Base-by-base conservation (phyloP, 768 basidiomycete genomes). In the Auriscalpium microsporum region DNA sequence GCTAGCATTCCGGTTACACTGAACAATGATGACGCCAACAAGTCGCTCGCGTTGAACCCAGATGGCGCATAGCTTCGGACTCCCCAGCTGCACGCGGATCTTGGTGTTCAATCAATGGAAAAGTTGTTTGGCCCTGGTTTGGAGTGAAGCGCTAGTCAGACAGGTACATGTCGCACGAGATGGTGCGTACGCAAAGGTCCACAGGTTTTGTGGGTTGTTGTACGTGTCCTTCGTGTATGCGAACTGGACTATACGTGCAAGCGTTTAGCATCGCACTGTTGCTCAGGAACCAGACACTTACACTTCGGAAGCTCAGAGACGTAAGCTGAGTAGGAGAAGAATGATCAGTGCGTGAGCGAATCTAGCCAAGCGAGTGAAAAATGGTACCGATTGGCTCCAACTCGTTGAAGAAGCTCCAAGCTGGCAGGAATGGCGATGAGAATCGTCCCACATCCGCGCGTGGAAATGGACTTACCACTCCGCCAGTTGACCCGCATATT, bases 401-500 rank as follows among this genome's bases (percentile, higher is more conserved):
- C 58, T 71, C 68, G 51, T 71, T 61, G 40, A 68, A 53, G 61
- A 62, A 71, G 40, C 40, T 42, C 40, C 40, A 42, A 13, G 40
- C 40, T 42, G 17, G 69, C 68, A 46, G 36, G 2, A 28, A 42
- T 14, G 6, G 33, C 13, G 47, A 53, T 28, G 28, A 28, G 28
- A 28, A 28, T 28, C 7, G 28, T 28, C 2, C 28, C 28, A 28
- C 28, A 28, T 28, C 28, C 28, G 28, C 28, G 28, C 7, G 28
- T 28, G 5, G 28, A 28, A 28, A 37, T 40, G 34, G 14, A 52
- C 34, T 46, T 56, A 68, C 67, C 68, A 10, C 60, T 70, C n/a
- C 69, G 57, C 69, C 69, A 70, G 55, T 69, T 67, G 57, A 64
- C 58, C 68, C 81, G 72, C 59, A 82, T 63, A 53, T 77, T 73